Conservation (phyloP, 495 filamentous ascomycete species). For the Xylaria intraflava region DNA sequence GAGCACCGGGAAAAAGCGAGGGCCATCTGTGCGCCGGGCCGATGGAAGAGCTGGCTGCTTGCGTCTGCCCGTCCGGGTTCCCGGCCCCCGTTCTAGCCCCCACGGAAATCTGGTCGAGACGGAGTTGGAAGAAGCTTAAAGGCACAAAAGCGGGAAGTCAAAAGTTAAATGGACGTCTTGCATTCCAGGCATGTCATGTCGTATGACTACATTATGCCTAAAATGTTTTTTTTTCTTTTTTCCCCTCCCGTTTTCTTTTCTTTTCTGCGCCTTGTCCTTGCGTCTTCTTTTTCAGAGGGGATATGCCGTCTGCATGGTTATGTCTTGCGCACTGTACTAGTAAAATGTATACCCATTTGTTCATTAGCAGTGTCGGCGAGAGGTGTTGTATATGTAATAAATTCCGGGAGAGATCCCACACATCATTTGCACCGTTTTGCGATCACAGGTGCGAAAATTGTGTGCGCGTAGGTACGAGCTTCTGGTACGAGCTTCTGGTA, state of each 20-base stretch:
- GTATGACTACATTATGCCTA: constrained; percentile 2
- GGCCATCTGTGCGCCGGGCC: background rate
- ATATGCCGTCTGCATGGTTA: background rate
- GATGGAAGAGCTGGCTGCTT: background rate
- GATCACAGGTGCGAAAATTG: too few relatives aligned
- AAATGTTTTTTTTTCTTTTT: background rate
- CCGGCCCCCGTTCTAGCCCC: background rate
- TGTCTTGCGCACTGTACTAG: background rate
- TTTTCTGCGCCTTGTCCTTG: background rate
- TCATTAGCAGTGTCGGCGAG: too few relatives aligned
- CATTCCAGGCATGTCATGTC: background rate
- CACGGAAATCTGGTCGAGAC: background rate
- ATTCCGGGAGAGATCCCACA: too few relatives aligned
- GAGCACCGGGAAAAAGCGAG: background rate
- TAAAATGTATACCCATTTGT: background rate
- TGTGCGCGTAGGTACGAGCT: too few relatives aligned
- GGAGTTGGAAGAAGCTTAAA: background rate
- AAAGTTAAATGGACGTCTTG: too few relatives aligned
- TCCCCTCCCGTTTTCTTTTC: background rate
- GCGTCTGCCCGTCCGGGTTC: background rate
- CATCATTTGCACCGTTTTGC: too few relatives aligned
- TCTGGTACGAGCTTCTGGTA: too few relatives aligned
- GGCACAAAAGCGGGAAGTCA: background rate
- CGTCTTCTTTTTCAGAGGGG: background rate
- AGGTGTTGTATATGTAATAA: too few relatives aligned